These are phyloP conservation scores for Pinus taeda DNA, from an alignment of 75 land plant genomes.

Conservation along the genomic window DNA sequence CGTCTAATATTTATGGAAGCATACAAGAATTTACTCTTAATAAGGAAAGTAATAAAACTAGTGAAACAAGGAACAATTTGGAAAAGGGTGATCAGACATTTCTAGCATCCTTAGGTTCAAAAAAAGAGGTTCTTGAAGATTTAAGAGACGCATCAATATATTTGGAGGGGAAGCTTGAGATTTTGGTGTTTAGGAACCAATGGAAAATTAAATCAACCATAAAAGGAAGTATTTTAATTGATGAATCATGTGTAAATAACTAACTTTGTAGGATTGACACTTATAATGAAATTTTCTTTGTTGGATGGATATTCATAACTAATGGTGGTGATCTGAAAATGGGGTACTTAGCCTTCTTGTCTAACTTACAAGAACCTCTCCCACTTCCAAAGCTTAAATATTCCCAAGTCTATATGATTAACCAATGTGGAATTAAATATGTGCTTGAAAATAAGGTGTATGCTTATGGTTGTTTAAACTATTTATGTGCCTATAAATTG, in stretches of 20 bases:
- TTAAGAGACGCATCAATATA: slow-evolving; percentile 31
- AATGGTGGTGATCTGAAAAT: no score
- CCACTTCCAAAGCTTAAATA: no score
- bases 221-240: slow-evolving; percentile 21
- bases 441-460: no score
- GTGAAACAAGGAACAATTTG: slow-evolving; percentile 9
- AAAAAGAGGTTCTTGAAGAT: slow-evolving; percentile 6
- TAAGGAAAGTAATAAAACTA: slow-evolving; percentile 19
- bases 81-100: slow-evolving; percentile 6
- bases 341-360: no score
- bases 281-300: slow-evolving; percentile 21
- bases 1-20: slow-evolving; percentile 57
- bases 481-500: no score
- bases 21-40: slow-evolving; percentile 25
- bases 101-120: slow-evolving; percentile 9
- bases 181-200: slow-evolving; percentile 24
- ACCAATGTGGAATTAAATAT: no score
- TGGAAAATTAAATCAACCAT: slow-evolving; percentile 39
- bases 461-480: no score
- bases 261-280: slow-evolving; percentile 31
- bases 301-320: slow-evolving; percentile 39
- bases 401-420: no score
- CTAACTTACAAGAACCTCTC: no score
- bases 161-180: slow-evolving; percentile 34
- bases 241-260: no score